Evolutionary conservation across 257 asterid genomes (phyloP).

Genomic region (Craterostigma plantagineum): DNA sequence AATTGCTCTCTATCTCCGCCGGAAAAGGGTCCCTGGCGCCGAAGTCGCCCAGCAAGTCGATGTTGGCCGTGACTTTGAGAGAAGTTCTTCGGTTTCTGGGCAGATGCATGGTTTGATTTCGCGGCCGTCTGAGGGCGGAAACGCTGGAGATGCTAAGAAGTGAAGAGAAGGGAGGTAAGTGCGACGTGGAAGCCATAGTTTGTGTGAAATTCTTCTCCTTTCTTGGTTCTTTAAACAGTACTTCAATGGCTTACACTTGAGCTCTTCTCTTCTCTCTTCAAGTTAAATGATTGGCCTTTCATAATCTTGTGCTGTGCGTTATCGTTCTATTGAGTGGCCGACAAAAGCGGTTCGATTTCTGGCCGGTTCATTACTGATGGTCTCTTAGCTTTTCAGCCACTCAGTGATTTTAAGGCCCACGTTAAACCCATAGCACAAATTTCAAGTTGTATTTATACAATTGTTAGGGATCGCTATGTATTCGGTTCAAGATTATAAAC

Average conservation of each 20-base stretch:
- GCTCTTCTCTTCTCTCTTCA: no score
- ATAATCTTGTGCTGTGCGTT: background rate
- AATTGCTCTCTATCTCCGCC: conserved; percentile 66
- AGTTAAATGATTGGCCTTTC: background rate
- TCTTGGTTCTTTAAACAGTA: no score
- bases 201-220: background rate
- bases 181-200: conserved; percentile 41
- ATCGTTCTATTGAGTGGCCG: conserved; percentile 3
- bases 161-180: conserved; percentile 17
- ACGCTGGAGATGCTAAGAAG: conserved; percentile 17
- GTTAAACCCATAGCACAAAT: no score
- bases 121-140: conserved; percentile 9
- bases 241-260: no score
- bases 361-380: conserved; percentile 6
- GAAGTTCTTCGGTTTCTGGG: no score
- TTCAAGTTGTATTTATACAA: no score
- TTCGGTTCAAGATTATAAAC: no score
- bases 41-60: conserved; percentile 51
- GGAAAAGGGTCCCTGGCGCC: conserved; percentile 94
- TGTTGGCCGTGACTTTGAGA: conserved; percentile 11
- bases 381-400: no score
- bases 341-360: conserved; percentile 7
- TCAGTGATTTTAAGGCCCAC: no score
- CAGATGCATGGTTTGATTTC: conserved; percentile 9
- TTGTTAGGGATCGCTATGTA: no score